A percentile compares a stretch with the other conserved stretches of the same genome.
phyloP scores from a whole-genome alignment of 2,329 filamentous ascomycete genomes.

The Verticillium tricorpus region DNA sequence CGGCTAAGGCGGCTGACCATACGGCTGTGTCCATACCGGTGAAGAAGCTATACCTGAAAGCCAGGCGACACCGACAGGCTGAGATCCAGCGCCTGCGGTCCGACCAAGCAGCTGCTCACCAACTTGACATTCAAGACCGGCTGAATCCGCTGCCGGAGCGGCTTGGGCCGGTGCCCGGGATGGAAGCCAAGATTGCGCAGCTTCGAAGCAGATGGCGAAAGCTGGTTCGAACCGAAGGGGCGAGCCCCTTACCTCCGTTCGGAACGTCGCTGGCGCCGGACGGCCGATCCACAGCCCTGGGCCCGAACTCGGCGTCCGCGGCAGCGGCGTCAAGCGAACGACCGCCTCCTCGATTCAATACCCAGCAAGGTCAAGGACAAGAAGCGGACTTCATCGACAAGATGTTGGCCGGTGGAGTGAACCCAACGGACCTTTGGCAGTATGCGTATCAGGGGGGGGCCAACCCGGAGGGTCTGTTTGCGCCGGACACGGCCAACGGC shows the following conservation, averaged over 20 bases:
- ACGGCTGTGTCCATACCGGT: slow-evolving; percentile 49
- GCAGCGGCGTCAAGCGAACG: not conserved
- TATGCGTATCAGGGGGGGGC: slow-evolving; percentile 6
- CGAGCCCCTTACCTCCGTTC: slow-evolving; percentile 17
- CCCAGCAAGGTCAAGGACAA: not conserved
- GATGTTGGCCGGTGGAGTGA: not conserved
- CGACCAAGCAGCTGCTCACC: slow-evolving; percentile 42
- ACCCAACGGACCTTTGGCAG: slow-evolving; percentile 8
- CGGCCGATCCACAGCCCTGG: not conserved
- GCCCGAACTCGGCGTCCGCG: not conserved
- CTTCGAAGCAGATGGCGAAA: slow-evolving; percentile 45
- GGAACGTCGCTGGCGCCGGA: slow-evolving; percentile 3
- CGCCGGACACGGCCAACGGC: not conserved
- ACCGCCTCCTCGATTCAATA: not conserved
- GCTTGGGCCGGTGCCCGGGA: slow-evolving; percentile 43
- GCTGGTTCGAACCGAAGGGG: slow-evolving; percentile 34
- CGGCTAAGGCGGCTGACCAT: slow-evolving; percentile 39
- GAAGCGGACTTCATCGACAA: slow-evolving; percentile 9
- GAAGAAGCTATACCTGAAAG: slow-evolving; percentile 48
- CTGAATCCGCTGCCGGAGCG: slow-evolving; percentile 36
- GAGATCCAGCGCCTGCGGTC: slow-evolving; percentile 45
- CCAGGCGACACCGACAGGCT: slow-evolving; percentile 43
- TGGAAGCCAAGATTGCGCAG: slow-evolving; percentile 42
- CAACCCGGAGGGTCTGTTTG: not conserved
- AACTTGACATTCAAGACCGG: slow-evolving; percentile 45